Percentiles rank a stretch among this genome's conserved stretches.
phyloP scores from a whole-genome alignment of 192 early-diverging fungal species.

The Rhizophagus prolifer region DNA sequence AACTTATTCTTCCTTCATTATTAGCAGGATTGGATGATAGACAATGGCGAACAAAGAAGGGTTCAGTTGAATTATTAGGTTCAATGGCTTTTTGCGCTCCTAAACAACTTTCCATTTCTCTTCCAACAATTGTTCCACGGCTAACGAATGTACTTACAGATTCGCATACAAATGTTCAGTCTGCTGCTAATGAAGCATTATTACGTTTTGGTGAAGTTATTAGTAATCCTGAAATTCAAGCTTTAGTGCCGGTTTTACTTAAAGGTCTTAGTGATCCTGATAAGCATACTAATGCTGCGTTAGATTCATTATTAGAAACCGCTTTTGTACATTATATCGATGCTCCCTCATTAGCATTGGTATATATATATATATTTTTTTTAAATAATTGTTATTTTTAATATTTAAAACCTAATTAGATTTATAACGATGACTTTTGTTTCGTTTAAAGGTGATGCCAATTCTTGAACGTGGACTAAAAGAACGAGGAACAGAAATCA shows the following conservation, averaged over 20 bases:
- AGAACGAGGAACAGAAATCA: slow-evolving; percentile 84
- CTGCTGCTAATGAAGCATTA: slow-evolving; percentile 81
- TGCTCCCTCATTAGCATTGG: slow-evolving; percentile 89
- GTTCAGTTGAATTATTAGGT: slow-evolving; percentile 89
- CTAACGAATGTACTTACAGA: slow-evolving; percentile 91
- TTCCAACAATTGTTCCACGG: slow-evolving; percentile 90
- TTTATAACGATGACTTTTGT: background rate
- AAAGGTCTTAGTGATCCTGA: slow-evolving; percentile 89
- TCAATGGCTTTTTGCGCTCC: slow-evolving; percentile 96
- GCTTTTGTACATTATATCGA: slow-evolving; percentile 99
- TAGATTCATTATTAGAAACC: slow-evolving; percentile 85
- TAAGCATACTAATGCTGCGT: slow-evolving; percentile 75
- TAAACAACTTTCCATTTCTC: slow-evolving; percentile 85
- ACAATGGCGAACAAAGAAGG: slow-evolving; percentile 97
- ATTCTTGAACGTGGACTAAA: slow-evolving; percentile 90
- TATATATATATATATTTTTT: background rate
- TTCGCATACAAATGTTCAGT: slow-evolving; percentile 88
- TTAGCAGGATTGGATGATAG: slow-evolving; percentile 84
- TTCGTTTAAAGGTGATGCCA: slow-evolving; percentile 66
- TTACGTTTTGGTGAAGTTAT: slow-evolving; percentile 92
- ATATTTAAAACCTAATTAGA: background rate
- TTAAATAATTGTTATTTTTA: background rate
- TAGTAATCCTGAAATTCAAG: slow-evolving; percentile 96
- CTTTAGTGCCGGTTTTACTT: slow-evolving; percentile 83
- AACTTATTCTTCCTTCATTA: slow-evolving; percentile 89